Conservation (phyloP, 2,329 filamentous ascomycete species). For the Torrubiella hemipterigena region DNA sequence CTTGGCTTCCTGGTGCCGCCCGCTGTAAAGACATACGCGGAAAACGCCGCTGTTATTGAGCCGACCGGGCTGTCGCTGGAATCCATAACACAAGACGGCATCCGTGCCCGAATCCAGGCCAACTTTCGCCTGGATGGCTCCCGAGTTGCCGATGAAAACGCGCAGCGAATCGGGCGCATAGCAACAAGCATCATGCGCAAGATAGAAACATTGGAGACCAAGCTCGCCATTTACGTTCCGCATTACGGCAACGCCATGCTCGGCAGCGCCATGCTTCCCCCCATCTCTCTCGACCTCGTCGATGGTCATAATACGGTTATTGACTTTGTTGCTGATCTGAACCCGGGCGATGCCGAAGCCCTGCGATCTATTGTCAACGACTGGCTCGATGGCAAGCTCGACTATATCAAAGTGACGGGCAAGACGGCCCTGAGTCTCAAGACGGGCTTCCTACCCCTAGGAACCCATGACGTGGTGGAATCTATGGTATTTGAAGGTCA, state of each 20-base stretch:
- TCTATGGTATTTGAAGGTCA: conserved; percentile 73
- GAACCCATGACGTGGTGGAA: conserved; percentile 64
- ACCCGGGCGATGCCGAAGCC: conserved; percentile 63
- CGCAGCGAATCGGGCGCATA: conserved; percentile 64
- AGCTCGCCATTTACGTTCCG: conserved; percentile 67
- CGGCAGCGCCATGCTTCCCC: conserved; percentile 65
- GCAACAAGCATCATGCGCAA: conserved; percentile 71
- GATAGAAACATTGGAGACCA: conserved; percentile 61
- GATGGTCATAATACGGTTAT: conserved; percentile 68
- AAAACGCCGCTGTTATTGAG: conserved; percentile 69
- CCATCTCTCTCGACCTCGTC: conserved; percentile 61
- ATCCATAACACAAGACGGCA: conserved; percentile 67
- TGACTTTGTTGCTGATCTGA: conserved; percentile 67
- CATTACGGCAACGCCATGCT: conserved; percentile 69
- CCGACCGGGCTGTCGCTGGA: conserved; percentile 78
- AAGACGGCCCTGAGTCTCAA: conserved; percentile 62
- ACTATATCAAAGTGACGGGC: conserved; percentile 58
- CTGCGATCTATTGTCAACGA: conserved; percentile 75
- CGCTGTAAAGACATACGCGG: conserved; percentile 73
- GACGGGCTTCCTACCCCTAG: conserved; percentile 69
- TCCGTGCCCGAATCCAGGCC: conserved; percentile 69
- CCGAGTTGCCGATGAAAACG: conserved; percentile 56
- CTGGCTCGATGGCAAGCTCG: conserved; percentile 71
- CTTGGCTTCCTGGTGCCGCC: conserved; percentile 73
- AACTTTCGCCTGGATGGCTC: conserved; percentile 71